Conservation (phyloP, 768 basidiomycete species). For the Boletus tylopilopsis region DNA sequence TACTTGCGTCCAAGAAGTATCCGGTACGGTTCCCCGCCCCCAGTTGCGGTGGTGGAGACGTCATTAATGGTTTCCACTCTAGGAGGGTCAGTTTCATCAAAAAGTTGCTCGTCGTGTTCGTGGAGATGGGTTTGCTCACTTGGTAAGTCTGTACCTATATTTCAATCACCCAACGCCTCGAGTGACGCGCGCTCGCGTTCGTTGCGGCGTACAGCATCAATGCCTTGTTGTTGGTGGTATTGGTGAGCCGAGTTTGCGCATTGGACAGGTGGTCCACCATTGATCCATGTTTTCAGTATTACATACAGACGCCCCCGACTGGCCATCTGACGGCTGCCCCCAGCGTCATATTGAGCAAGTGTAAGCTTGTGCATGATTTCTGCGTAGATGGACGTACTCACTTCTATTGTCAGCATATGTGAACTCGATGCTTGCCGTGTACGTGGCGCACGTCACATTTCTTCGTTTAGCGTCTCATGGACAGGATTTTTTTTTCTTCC, state of each 20-base stretch:
- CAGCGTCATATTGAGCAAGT: conserved; percentile 11
- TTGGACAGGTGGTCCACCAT: neutral
- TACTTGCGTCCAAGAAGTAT: conserved; percentile 10
- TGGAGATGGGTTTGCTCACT: conserved; percentile 12
- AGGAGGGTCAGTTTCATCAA: conserved; percentile 8
- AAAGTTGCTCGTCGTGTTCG: conserved; percentile 4
- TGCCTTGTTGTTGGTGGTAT: conserved; percentile 4
- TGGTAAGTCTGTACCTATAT: conserved; percentile 5
- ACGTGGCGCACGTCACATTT: neutral
- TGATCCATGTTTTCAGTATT: conserved; percentile 9
- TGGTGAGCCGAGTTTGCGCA: conserved; percentile 8
- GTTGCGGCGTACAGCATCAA: conserved; percentile 4
- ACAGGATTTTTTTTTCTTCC: neutral
- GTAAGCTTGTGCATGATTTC: neutral
- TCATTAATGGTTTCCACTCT: neutral
- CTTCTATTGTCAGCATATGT: conserved; percentile 15
- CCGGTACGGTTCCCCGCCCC: neutral
- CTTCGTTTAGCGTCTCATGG: neutral
- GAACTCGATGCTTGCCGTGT: conserved; percentile 23
- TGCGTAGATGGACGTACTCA: neutral
- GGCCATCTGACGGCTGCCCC: conserved; percentile 4
- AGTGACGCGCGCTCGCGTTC: neutral
- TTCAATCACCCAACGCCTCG: too few species aligned
- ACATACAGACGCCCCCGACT: neutral
- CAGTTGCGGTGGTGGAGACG: neutral